Base-by-base conservation (phyloP, 441 rosid genomes). In the Sinapis alba region DNA sequence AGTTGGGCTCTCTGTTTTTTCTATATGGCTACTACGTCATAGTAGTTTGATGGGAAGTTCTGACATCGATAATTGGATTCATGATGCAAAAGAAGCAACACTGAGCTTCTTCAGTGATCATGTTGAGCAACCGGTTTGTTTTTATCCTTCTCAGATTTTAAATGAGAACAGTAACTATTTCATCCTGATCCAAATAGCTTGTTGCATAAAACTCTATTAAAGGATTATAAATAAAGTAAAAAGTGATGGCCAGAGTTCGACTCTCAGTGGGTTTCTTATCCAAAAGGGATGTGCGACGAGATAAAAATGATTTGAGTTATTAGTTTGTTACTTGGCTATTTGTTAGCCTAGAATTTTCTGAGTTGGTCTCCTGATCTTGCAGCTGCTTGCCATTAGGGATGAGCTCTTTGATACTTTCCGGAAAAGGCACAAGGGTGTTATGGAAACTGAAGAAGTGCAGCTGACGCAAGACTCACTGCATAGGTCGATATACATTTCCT, bases 351-450 rank as follows among this genome's bases (percentile, higher is more conserved):
- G 68, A 69, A 19, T 57, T 12, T 56, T 74, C 20, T 69, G 32
- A 78, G 24, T 16, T 34, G 4, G 69, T 74, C 75, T 77, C 36
- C 74, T 81, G 21, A 75, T 34, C 62, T 47, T 58, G 68, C 93
- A 95, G 98, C 83, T 95, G 81, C 79, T 91, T 73, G 76, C 98
- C 61, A 95, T 95, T 75, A 87, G 96, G 78, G 97, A 95, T 80
- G 99, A 95, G 68, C 95, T 92, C 71, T 93, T 93, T 81, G 97
- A 93, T 71, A 95, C 98, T 73, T 93, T 95, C 83, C 91, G 90
- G 83, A 95, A 90, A 85, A 87, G 97, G 82, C 89, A 95, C 65
- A 89, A 90, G 86, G 96, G 97, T 57, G 88, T 89, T 59, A 93
- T 93, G 97, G 97, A 93, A 68, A 68, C 73, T 50, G 95, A 90